phyloP scores from a whole-genome alignment of 1,284 basidiomycete species.

The Flammula alnicola region DNA sequence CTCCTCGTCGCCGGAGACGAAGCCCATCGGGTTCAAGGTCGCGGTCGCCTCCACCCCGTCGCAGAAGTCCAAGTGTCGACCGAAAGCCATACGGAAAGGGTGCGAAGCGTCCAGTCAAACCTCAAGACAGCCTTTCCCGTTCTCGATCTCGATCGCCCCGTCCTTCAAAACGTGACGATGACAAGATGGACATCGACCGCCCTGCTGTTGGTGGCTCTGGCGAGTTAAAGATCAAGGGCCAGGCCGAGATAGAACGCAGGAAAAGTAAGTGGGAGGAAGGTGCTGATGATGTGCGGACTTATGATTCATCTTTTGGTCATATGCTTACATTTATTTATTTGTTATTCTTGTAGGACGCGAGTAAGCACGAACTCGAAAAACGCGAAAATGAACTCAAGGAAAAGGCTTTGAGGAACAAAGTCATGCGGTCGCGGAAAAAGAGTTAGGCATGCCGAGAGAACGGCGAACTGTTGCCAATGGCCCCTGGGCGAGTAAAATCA shows the following conservation, averaged over 20 bases:
- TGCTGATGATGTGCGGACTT: constrained; percentile 34
- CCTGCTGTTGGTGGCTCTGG: constrained; percentile 11
- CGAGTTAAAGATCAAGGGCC: constrained; percentile 77
- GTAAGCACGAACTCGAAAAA: constrained; percentile 52
- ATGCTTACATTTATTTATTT: constrained; percentile 17
- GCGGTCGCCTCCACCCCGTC: constrained; percentile 20
- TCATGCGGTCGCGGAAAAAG: constrained; percentile 69
- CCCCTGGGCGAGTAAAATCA: too few species aligned
- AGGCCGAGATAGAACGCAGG: constrained; percentile 57
- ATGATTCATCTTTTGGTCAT: constrained; percentile 10
- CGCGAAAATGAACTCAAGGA: constrained; percentile 79
- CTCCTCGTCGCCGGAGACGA: constrained; percentile 35
- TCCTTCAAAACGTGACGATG: constrained; percentile 18
- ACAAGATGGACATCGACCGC: constrained; percentile 53
- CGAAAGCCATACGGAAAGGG: constrained; percentile 25
- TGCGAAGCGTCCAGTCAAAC: constrained; percentile 29
- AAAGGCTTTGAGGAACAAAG: constrained; percentile 78
- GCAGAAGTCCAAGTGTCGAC: constrained; percentile 31
- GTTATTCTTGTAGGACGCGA: constrained; percentile 24
- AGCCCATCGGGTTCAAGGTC: constrained; percentile 33
- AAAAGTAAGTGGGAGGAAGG: constrained; percentile 54
- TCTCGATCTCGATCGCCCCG: constrained; percentile 17
- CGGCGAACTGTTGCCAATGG: too few species aligned
- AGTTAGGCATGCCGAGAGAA: too few species aligned
- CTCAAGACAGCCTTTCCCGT: constrained; percentile 11